phyloP scores from a whole-genome alignment of 2,329 filamentous ascomycete genomes.

The Pseudogymnoascus sp. region DNA sequence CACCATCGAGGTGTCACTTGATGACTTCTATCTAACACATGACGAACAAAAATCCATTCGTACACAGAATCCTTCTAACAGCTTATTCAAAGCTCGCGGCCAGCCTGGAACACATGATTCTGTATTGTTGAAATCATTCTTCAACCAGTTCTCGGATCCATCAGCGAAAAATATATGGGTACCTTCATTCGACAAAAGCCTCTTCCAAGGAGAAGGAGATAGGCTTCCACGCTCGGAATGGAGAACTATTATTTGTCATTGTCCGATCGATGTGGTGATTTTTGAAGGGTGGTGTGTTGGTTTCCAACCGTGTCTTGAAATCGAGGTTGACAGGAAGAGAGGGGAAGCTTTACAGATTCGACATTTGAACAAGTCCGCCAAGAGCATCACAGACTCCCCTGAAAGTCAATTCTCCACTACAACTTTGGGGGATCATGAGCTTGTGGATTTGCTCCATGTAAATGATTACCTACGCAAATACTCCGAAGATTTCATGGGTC shows the following conservation, averaged over 20 bases:
- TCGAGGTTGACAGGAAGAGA: conserved; percentile 39
- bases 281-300: conserved; percentile 70
- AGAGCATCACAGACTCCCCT: not conserved
- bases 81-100: conserved; percentile 70
- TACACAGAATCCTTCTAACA: conserved; percentile 57
- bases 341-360: conserved; percentile 32
- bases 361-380: conserved; percentile 2
- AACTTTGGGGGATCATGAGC: conserved; percentile 43
- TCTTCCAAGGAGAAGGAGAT: conserved; percentile 55
- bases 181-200: conserved; percentile 60
- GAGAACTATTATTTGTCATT: conserved; percentile 33
- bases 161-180: conserved; percentile 29
- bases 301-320: conserved; percentile 46
- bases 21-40: conserved; percentile 81
- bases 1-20: conserved; percentile 36
- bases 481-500: conserved; percentile 39
- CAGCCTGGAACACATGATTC: conserved; percentile 54
- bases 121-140: conserved; percentile 10
- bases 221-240: conserved; percentile 44
- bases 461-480: conserved; percentile 53
- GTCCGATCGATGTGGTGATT: conserved; percentile 43
- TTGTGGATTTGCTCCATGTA: conserved; percentile 48
- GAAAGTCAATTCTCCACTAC: conserved; percentile 13
- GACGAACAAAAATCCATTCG: conserved; percentile 58
- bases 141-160: conserved; percentile 5